Percentiles rank a stretch among this genome's conserved stretches.
phyloP scores from a whole-genome alignment of 2,329 filamentous ascomycete species.

The Pestalotiopsis sp. region DNA sequence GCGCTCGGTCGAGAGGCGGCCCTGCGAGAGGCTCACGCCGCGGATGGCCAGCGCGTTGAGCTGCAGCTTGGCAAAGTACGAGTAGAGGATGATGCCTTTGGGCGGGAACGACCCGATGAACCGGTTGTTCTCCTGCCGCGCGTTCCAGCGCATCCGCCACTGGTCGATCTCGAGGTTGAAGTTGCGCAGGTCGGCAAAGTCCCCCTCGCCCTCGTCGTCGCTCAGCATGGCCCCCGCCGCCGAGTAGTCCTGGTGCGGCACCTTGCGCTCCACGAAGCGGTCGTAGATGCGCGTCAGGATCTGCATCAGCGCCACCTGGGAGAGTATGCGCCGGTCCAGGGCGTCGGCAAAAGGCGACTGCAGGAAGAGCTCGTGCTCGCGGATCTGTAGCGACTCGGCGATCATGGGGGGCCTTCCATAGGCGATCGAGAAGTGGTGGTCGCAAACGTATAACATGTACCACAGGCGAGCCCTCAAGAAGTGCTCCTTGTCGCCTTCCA shows the following conservation, averaged over 20 bases:
- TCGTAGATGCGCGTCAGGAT: conserved; percentile 23
- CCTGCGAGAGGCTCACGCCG: conserved; percentile 19
- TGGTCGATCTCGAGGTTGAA: conserved; percentile 26
- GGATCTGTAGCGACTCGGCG: conserved; percentile 16
- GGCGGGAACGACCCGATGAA: conserved; percentile 35
- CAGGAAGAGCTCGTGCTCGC: conserved; percentile 13
- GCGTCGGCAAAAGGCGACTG: conserved; percentile 18
- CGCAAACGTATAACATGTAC: conserved; percentile 67
- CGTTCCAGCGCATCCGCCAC: conserved; percentile 24
- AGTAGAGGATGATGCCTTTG: conserved; percentile 36
- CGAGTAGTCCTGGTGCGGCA: conserved; percentile 5
- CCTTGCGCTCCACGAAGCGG: conserved; percentile 18
- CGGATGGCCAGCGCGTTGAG: conserved; percentile 35
- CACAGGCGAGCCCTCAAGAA: conserved; percentile 61
- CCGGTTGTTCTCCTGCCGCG: conserved; percentile 24
- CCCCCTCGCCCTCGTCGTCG: not conserved
- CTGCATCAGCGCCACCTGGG: conserved; percentile 17
- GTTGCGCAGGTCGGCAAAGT: conserved; percentile 22
- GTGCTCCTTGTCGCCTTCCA: conserved; percentile 47
- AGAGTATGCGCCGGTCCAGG: conserved; percentile 20
- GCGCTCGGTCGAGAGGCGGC: conserved; percentile 18
- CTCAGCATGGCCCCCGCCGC: conserved; percentile 22
- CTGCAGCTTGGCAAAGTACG: conserved; percentile 37
- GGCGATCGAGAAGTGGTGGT: conserved; percentile 68
- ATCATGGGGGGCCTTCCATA: conserved; percentile 40